These are phyloP conservation scores for Paragyromitra xinjiangensis DNA, from an alignment of 495 filamentous ascomycete genomes.

Conservation along the genomic window DNA sequence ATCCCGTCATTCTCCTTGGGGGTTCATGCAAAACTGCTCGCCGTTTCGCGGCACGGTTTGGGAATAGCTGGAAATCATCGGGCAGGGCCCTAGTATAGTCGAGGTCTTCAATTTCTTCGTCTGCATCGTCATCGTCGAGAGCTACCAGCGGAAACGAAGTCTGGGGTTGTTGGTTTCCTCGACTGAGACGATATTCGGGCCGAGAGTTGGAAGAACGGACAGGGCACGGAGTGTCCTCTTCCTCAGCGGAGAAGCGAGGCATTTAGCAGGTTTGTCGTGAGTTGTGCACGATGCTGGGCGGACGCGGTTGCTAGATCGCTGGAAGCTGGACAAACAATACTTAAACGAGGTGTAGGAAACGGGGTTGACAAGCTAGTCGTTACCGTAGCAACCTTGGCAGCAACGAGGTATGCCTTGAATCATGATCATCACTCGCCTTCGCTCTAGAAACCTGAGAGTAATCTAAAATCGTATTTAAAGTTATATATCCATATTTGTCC, in stretches of 20 bases:
- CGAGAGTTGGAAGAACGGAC: conserved; percentile 34
- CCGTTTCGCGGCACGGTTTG: conserved; percentile 38
- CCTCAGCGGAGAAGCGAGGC: conserved; percentile 34
- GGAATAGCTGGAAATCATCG: conserved; percentile 48
- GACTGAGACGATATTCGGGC: neutral
- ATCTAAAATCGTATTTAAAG: neutral
- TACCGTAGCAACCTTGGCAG: conserved; percentile 44
- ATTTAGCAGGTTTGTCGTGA: conserved; percentile 30
- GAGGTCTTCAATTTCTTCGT: conserved; percentile 49
- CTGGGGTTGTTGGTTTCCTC: conserved; percentile 30
- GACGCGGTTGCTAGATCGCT: conserved; percentile 31
- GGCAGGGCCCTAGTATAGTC: conserved; percentile 54
- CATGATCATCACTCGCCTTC: neutral
- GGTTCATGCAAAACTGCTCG: conserved; percentile 52
- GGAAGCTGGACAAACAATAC: conserved; percentile 32
- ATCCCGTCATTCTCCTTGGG: conserved; percentile 53
- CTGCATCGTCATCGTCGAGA: conserved; percentile 33
- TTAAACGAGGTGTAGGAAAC: conserved; percentile 36
- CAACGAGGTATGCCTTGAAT: neutral
- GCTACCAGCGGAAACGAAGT: conserved; percentile 52
- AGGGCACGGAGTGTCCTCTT: conserved; percentile 51
- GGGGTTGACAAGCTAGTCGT: conserved; percentile 29
- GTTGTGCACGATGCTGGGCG: conserved; percentile 22
- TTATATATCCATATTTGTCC: neutral
- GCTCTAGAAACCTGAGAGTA: neutral